Conservation (phyloP, 306 rosid species). For the Malus domestica region DNA sequence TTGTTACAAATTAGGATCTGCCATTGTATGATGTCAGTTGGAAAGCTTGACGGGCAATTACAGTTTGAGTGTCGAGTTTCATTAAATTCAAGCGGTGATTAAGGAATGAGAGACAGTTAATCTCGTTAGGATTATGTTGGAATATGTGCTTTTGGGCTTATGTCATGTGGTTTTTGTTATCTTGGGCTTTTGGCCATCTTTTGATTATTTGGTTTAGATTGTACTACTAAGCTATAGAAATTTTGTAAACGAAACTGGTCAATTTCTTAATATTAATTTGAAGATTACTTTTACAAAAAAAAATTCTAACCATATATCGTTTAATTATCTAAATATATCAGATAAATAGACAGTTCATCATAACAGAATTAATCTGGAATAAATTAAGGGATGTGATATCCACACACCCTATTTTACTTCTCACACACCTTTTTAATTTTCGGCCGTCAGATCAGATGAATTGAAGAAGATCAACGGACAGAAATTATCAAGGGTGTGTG, state of each 20-base stretch:
- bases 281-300: too few species aligned
- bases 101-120: neutral
- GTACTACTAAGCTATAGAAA: too few species aligned
- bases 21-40: neutral
- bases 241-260: too few species aligned
- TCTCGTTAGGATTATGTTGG: neutral
- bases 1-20: too few species aligned
- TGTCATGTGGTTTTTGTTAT: neutral
- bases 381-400: too few species aligned
- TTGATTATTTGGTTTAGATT: neutral
- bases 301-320: fast-evolving
- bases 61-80: neutral
- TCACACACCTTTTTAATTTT: too few species aligned
- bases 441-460: too few species aligned
- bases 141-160: neutral
- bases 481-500: too few species aligned
- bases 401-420: too few species aligned
- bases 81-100: neutral
- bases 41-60: neutral
- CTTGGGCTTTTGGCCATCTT: neutral
- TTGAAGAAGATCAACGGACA: too few species aligned
- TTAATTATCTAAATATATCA: too few species aligned
- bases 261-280: too few species aligned
- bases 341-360: neutral
- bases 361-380: neutral